phyloP scores from a whole-genome alignment of 2,329 filamentous ascomycete genomes.

The Colletotrichum truncatum region DNA sequence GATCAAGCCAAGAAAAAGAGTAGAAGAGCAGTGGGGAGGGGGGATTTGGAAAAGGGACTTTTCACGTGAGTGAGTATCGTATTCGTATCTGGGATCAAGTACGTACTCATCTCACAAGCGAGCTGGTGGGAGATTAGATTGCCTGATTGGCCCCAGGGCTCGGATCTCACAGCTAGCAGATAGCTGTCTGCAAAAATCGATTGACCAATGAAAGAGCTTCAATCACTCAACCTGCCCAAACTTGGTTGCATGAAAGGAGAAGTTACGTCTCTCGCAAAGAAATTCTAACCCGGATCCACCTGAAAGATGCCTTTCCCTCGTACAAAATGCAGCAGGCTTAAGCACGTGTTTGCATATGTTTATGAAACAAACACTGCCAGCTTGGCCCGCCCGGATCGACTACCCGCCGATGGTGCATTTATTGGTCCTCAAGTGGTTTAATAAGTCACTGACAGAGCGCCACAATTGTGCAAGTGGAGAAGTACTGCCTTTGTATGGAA shows the following conservation, averaged over 20 bases:
- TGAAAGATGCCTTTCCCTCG: no score
- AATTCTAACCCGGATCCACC: neutral
- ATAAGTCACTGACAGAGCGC: slow-evolving; percentile 14
- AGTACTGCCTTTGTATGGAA: neutral
- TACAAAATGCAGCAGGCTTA: no score
- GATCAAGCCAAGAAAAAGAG: no score
- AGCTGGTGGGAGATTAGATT: neutral
- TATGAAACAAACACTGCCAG: neutral
- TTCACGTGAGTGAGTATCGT: no score
- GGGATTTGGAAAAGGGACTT: no score
- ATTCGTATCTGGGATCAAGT: slow-evolving; percentile 7
- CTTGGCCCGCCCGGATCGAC: neutral
- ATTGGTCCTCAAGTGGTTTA: neutral
- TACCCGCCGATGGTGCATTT: neutral
- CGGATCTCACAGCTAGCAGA: neutral
- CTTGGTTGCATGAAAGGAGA: neutral
- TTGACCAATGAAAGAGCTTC: slow-evolving; percentile 20
- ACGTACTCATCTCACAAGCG: neutral
- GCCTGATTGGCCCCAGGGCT: slow-evolving; percentile 6
- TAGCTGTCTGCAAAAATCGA: neutral
- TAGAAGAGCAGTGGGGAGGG: no score
- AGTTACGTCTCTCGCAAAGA: neutral
- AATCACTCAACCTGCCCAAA: neutral
- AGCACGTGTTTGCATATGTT: neutral
- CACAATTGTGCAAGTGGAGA: neutral